A percentile compares a stretch with the other conserved stretches of the same genome.
Evolutionary conservation across 306 rosid species (phyloP).

Genomic region (Crataegus laevigata): DNA sequence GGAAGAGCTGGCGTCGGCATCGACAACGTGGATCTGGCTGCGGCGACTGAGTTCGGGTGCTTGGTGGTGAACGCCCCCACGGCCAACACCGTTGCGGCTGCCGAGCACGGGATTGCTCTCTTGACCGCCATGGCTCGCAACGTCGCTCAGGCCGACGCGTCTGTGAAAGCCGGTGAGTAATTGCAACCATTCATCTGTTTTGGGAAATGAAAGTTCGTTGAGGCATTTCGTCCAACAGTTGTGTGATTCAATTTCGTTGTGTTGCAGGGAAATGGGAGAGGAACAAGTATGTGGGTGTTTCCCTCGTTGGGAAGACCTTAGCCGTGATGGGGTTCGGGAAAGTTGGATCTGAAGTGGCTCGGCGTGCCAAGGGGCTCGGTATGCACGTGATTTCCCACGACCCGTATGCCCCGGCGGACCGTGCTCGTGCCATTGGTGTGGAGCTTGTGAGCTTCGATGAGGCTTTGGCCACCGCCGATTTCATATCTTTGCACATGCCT

Average conservation of each 20-base stretch:
- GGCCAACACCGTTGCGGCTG: conserved; percentile 95
- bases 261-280: conserved; percentile 81
- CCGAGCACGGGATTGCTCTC: conserved; percentile 95
- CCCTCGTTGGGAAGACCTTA: conserved; percentile 92
- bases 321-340: conserved; percentile 97
- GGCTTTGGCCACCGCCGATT: conserved; percentile 80
- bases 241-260: not conserved
- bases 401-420: conserved; percentile 94
- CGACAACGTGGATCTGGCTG: conserved; percentile 97
- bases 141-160: conserved; percentile 94
- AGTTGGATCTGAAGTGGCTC: conserved; percentile 96
- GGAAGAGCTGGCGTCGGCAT: conserved; percentile 98
- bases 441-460: conserved; percentile 93
- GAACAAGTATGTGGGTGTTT: conserved; percentile 90
- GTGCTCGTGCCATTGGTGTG: conserved; percentile 94
- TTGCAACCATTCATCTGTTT: not conserved
- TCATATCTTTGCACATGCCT: conserved; percentile 97
- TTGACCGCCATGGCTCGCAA: conserved; percentile 93
- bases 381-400: conserved; percentile 96
- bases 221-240: conserved; percentile 19
- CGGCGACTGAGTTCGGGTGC: conserved; percentile 97
- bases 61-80: conserved; percentile 95
- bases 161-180: conserved; percentile 75
- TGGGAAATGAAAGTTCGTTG: not conserved
- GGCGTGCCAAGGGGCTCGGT: conserved; percentile 97